phyloP scores from a whole-genome alignment of 1,139 yeast species.

The Yamadazyma sp. region DNA sequence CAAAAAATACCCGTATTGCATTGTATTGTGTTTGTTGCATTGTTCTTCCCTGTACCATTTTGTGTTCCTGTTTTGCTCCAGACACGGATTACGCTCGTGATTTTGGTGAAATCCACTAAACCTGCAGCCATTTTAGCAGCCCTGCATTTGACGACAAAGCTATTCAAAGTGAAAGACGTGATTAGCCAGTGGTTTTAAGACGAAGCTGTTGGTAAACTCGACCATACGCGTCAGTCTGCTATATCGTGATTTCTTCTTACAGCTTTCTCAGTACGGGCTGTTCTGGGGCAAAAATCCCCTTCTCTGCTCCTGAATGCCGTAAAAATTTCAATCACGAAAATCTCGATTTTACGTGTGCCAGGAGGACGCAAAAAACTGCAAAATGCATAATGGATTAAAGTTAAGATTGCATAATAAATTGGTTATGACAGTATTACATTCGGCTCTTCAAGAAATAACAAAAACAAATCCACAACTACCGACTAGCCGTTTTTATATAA shows the following conservation, averaged over 20 bases:
- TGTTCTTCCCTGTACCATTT: not conserved
- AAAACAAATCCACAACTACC: not conserved
- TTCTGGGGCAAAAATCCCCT: not conserved
- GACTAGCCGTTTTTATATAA: not conserved
- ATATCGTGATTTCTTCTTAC: too few relatives aligned
- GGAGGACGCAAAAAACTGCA: constrained; percentile 3
- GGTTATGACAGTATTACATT: not conserved
- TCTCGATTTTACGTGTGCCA: constrained; percentile 2
- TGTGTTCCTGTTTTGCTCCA: constrained; percentile 2
- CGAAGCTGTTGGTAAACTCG: too few relatives aligned
- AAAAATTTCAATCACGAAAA: constrained; percentile 4
- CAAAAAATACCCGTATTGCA: not conserved
- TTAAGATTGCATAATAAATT: not conserved
- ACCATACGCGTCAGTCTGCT: too few relatives aligned
- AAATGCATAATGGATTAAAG: constrained; percentile 3
- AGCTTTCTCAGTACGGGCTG: not conserved
- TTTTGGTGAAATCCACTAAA: constrained; percentile 1
- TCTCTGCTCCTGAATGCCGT: not conserved
- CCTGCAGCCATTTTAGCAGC: not conserved
- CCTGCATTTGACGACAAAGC: not conserved
- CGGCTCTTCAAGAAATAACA: not conserved
- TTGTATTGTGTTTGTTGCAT: not conserved
- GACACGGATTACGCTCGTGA: constrained; percentile 1
- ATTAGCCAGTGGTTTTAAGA: not conserved
- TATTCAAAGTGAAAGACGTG: too few relatives aligned